Evolutionary conservation across 768 basidiomycete species (phyloP), one percentile per base, ranked within the genome.

Genomic region (Phallus indusiatus): DNA sequence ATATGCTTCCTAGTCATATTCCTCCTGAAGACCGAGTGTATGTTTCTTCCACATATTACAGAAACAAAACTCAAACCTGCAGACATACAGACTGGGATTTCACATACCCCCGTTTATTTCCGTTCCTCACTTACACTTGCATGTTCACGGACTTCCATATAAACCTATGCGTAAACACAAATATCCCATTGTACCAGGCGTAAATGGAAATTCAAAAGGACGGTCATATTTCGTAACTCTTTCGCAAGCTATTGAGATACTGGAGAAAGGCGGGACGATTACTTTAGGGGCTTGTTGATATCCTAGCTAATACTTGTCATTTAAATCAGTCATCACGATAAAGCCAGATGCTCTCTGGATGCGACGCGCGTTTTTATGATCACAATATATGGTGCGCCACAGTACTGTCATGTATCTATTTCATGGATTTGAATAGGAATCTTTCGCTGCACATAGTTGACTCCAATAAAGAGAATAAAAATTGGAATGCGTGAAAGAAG

Each of bases 31-130:
- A 68, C 77, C 74, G 85, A 84, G 63, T 59, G 71, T 63, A 22
- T 7, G 24, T 37, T 46, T 5, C 10, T 9, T 1, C 22, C 37
- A 10, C n/a, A 51, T 24, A 17, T 55, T 2, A 20, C 7, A 28
- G 28, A 28, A 60, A 20, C 3, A 10, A 28, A 54, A 53, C 58
- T 46, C 42, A 36, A 65, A 47, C 21, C 10, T 33, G 28, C 10
- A 53, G 20, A 22, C 14, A 51, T 56, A 36, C 58, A 89, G 89
- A 62, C 75, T 90, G 73, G 88, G 89, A 0, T 91, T 90, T 66
- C 88, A 91, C 67, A 86, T 90, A 55, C 85, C 88, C 0, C 89
- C 89, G 0, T 88, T 86, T 69, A 84, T 80, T 59, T 84, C 82
- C 35, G 76, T 90, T 5, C 66, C 81, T 36, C 88, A 91, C 66